Base-by-base conservation (phyloP, 768 basidiomycete species). In the Mycena kentingensis region DNA sequence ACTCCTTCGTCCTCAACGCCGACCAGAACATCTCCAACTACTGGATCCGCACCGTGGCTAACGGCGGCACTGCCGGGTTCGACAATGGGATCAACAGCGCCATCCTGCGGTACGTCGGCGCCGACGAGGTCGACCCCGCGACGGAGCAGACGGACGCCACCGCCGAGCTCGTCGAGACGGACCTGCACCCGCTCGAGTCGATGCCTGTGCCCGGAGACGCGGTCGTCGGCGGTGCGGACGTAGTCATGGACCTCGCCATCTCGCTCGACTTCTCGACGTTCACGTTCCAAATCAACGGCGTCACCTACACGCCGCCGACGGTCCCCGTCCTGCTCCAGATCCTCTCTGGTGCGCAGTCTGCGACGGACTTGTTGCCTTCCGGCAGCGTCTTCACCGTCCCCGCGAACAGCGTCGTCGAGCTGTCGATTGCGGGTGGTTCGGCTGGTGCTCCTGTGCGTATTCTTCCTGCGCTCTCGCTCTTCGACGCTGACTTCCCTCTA, bases 31-130 rank as follows among this genome's bases (percentile, higher is more conserved):
- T 77, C 18, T 71, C 65, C 2, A 85, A 82, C 60, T 85, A 84
- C 63, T 85, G 75, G 74, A 67, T 77, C 37, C 73, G 74, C 43
- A 65, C 74, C 15, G 52, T 67, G 41, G 67, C 67, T 47, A 60
- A 65, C 55, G 51, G 55, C 21, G 57, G 68, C 0, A 54, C 46
- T 4, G 41, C 64, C 15, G 71, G 61, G 16, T 77, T 76, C 42
- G 58, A 54, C 0, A 67, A 65, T 18, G 73, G 73, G 5, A 67
- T 75, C 52, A 81, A 79, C 62, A 70, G 71, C 27, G 82, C 80
- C 4, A 81, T 84, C 50, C 62, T 84, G 29, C 72, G 79, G 31
- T 84, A 84, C 49, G 59, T 28, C 2, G 78, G 77, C 12, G 82
- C 82, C 3, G 24, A 27, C 27, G 38, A 19, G 1, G 13, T 26